phyloP scores from a whole-genome alignment of 495 filamentous ascomycete species.

The Podospora sp. region DNA sequence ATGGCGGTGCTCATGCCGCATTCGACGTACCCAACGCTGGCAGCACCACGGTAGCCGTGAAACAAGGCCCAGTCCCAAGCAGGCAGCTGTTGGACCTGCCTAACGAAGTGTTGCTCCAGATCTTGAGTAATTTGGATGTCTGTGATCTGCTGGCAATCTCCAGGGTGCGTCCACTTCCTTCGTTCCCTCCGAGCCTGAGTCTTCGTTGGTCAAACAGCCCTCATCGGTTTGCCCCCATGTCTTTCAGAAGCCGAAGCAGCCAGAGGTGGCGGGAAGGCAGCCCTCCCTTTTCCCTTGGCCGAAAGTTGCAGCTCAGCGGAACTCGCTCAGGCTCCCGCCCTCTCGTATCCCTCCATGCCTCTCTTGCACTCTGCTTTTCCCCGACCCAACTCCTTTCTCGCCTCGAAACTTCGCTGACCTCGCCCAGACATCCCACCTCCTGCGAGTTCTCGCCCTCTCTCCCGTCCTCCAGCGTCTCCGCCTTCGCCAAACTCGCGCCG shows the following conservation, averaged over 20 bases:
- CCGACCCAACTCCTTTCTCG: background rate
- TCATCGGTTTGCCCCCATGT: background rate
- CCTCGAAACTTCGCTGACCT: conserved; percentile 14
- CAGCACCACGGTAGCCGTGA: background rate
- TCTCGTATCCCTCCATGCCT: background rate
- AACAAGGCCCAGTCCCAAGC: background rate
- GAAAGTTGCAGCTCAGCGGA: background rate
- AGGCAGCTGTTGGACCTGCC: conserved; percentile 44
- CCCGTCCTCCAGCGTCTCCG: conserved; percentile 59
- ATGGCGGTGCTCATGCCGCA: background rate
- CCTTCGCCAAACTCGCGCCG: conserved; percentile 51
- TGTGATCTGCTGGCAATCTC: conserved; percentile 58
- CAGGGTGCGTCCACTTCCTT: conserved; percentile 48
- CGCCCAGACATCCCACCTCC: conserved; percentile 56
- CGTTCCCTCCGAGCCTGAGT: conserved; percentile 10
- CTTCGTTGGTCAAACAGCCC: conserved; percentile 7
- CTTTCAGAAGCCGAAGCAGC: background rate
- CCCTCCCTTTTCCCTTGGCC: background rate
- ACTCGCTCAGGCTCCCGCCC: background rate
- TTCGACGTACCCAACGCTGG: background rate
- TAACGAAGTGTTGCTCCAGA: conserved; percentile 57
- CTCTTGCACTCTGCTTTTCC: background rate
- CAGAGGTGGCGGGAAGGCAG: background rate
- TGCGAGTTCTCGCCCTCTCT: conserved; percentile 55
- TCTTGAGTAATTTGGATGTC: conserved; percentile 59